phyloP scores from a whole-genome alignment of 495 filamentous ascomycete genomes.

The Sabuloglossum arenarium region DNA sequence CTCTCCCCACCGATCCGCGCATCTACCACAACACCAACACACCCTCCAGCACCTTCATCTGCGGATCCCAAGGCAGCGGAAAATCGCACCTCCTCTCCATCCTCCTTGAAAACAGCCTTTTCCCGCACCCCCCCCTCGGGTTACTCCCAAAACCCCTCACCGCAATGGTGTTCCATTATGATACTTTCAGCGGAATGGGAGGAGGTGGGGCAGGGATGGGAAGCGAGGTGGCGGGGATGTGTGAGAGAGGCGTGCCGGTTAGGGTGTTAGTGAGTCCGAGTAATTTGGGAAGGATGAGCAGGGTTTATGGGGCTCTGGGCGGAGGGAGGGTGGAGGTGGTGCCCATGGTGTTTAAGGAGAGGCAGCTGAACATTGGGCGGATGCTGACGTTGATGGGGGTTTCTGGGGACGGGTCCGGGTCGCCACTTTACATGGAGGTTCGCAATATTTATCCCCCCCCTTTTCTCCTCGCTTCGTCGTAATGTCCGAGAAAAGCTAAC shows the following conservation, averaged over 20 bases:
- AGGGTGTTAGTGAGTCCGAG: constrained; percentile 12
- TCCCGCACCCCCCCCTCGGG: constrained; percentile 6
- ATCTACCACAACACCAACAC: constrained; percentile 5
- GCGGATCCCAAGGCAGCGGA: constrained; percentile 4
- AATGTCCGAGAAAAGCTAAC: no score
- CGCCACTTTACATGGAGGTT: constrained; percentile 13
- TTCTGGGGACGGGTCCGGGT: neutral
- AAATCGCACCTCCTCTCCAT: constrained; percentile 1
- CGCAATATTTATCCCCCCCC: no score
- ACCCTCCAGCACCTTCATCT: constrained; percentile 6
- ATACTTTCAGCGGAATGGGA: no score
- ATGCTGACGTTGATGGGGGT: constrained; percentile 13
- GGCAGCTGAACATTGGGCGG: constrained; percentile 6
- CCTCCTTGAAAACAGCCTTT: constrained; percentile 9
- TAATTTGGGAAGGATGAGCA: no score
- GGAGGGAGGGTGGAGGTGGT: no score
- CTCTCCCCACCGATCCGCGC: neutral
- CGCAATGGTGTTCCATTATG: constrained; percentile 11
- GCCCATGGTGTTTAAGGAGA: neutral
- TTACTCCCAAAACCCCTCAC: constrained; percentile 8
- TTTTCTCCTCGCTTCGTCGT: no score
- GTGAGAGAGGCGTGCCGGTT: no score
- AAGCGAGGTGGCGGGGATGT: no score
- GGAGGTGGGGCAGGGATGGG: no score
- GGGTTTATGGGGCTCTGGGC: no score